Base-by-base conservation (phyloP, 805 yeast species). In the Wickerhamiella sorbophila region DNA sequence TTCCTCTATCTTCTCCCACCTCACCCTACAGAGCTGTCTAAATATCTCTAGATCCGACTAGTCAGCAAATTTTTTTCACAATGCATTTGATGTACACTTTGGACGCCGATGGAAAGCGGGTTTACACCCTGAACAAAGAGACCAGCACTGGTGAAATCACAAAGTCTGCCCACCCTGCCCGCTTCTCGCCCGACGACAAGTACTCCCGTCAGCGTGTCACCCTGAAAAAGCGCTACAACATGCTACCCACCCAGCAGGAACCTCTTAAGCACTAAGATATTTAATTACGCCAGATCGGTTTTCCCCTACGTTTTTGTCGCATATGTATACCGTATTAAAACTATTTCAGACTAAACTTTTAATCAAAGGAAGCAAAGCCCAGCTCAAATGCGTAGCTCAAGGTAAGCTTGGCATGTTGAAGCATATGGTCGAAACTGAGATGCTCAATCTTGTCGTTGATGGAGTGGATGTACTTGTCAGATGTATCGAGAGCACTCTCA, bases 51-150 rank as follows among this genome's bases (percentile, higher is more conserved):
- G n/a, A n/a, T n/a, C 12, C 29, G 29, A 24, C 12, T 12, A 24
- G 29, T 24, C 29, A 24, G 29, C 29, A 15, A 33, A 8, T 33
- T 18, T 33, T 31, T 16, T 33, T 26, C 46, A 62, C 64, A 48
- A 91, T 91, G 99, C 98, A 91, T 81, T 80, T 91, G 65, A 91
- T 91, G 99, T 91, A 82, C 86, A 87, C 96, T 47, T 65, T 80
- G 59, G 94, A 87, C 58, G 75, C 77, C 48, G 95, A 87, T 55
- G 98, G 98, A 55, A 88, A 88, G 74, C 81, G 99, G 66, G 64
- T 82, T 57, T 91, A 91, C 74, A 91, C 99, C 42, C 71, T 91
- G 53, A 70, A 83, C 64, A 91, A 91, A 70, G 51, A 60, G 54
- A 79, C 93, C 43, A 86, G 71, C 47, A 65, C 70, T 5, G 97